phyloP scores from a whole-genome alignment of 2,329 filamentous ascomycete genomes.

The Aaosphaeria arxii region DNA sequence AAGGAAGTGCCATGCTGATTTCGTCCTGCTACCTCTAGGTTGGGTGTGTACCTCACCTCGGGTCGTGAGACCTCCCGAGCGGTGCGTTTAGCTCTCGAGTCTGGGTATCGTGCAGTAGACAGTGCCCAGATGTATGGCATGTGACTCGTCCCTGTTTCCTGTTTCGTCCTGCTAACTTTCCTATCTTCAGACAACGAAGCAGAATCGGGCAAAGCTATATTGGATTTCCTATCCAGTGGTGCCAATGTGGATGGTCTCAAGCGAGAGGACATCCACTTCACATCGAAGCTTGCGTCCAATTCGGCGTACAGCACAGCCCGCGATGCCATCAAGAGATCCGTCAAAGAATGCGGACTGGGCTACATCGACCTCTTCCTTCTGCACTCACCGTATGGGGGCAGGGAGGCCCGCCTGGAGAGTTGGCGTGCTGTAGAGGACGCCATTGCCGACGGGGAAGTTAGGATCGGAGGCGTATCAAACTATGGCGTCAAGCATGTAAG shows the following conservation, averaged over 20 bases:
- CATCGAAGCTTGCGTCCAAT: conserved; percentile 71
- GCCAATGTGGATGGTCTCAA: conserved; percentile 52
- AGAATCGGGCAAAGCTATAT: conserved; percentile 65
- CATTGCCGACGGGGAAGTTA: conserved; percentile 67
- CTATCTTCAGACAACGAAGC: conserved; percentile 58
- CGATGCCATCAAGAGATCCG: conserved; percentile 61
- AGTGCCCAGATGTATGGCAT: conserved; percentile 59
- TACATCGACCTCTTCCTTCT: conserved; percentile 80
- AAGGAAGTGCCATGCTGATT: too few relatives aligned
- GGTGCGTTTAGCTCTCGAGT: conserved; percentile 43
- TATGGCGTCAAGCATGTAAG: conserved; percentile 71
- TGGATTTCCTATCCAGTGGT: conserved; percentile 50
- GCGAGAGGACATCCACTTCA: conserved; percentile 74
- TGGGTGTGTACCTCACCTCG: conserved; percentile 68
- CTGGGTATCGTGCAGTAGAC: conserved; percentile 53
- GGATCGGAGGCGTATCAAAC: conserved; percentile 72
- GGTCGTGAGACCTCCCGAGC: conserved; percentile 58
- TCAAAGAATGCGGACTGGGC: conserved; percentile 64
- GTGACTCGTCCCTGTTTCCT: too few relatives aligned
- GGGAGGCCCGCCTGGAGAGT: conserved; percentile 63
- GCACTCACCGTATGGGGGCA: conserved; percentile 76
- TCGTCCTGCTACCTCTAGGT: too few relatives aligned
- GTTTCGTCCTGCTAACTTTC: too few relatives aligned
- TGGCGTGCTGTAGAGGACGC: conserved; percentile 79
- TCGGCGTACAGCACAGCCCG: conserved; percentile 66